Base-by-base conservation (phyloP, 768 basidiomycete species). In the Boletus rubropictus region DNA sequence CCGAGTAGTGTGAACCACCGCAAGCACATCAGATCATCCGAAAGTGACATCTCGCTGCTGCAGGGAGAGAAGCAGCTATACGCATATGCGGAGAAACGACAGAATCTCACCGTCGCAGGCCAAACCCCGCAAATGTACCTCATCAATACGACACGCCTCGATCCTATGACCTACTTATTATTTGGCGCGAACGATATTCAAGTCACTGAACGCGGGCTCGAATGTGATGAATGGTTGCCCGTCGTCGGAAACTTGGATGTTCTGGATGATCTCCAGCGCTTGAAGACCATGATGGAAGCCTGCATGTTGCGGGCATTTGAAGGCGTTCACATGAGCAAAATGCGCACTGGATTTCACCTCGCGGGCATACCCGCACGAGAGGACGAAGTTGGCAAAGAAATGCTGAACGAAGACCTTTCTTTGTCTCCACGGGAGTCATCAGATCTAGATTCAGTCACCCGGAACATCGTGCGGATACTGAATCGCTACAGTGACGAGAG, bases 251-350 rank as follows among this genome's bases (percentile, higher is more conserved):
- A 84, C 52, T 55, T 84, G 41, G 75, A 84, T 56, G 78, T 80
- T 2, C 67, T 96, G 57, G 89, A 94, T 60, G 83, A 91, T 53
- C 70, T 95, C n/a, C 84, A 86, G 62, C 76, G 80, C 11, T 69
- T 97, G 59, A 93, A 92, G 67, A 72, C 68, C 17, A 69, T 85
- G 56, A 79, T 94, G 74, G 90, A 95, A 55, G 72, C 72, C 3
- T 90, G 86, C 58, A 83, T 96, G 81, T 70, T 92, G 39, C 81
- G 94, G 34, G 89, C 96, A 6, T 97, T 89, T 55, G 87, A 95
- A 57, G 91, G 92, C 18, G 84, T 95, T 44, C 64, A 64, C 44
- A 73, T 72, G 43, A 73, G 74, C 66, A 53, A 48, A 40, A 53
- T 41, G 35, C 52, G 43, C n/a, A 40, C 52, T 17, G 65, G 67